Evolutionary conservation across 108 stramenopile species (phyloP).

Genomic region (Stephanodiscus minutulus): DNA sequence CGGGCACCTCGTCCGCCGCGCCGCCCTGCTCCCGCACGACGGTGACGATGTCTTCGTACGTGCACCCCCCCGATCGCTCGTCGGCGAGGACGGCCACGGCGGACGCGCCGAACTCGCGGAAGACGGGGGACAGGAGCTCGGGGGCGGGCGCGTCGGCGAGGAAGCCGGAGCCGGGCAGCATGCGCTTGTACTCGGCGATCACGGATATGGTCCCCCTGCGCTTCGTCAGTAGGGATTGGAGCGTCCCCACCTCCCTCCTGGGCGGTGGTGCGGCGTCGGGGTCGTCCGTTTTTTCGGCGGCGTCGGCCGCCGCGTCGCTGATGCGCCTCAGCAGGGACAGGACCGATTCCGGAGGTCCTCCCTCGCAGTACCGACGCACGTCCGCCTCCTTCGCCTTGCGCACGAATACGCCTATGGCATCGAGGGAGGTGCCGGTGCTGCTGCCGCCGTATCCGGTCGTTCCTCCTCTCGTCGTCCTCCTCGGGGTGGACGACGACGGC

Average conservation of each 20-base stretch:
- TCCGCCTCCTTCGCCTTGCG: conserved; percentile 86
- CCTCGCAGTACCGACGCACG: conserved; percentile 64
- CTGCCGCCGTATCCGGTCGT: neutral
- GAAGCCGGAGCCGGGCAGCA: conserved; percentile 42
- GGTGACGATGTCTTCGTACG: conserved; percentile 61
- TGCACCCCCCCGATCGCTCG: conserved; percentile 79
- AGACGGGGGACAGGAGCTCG: conserved; percentile 48
- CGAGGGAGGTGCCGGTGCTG: conserved; percentile 41
- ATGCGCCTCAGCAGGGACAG: conserved; percentile 63
- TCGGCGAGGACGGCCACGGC: conserved; percentile 83
- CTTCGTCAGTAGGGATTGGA: conserved; percentile 70
- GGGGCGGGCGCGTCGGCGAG: conserved; percentile 36
- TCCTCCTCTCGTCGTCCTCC: neutral
- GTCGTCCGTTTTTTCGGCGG: neutral
- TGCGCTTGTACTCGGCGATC: conserved; percentile 90
- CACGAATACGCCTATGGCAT: conserved; percentile 77
- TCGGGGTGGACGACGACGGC: neutral
- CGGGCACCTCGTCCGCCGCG: conserved; percentile 71
- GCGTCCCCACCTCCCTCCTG: neutral
- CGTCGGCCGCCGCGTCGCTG: conserved; percentile 38
- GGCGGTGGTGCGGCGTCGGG: conserved; percentile 4
- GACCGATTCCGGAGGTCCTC: conserved; percentile 69
- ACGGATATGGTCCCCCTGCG: conserved; percentile 85
- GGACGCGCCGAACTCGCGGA: conserved; percentile 84
- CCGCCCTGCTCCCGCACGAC: conserved; percentile 76